Evolutionary conservation across 2,329 filamentous ascomycete species (phyloP), one percentile per base, ranked within the genome.

Genomic region (Cercospora sp.): DNA sequence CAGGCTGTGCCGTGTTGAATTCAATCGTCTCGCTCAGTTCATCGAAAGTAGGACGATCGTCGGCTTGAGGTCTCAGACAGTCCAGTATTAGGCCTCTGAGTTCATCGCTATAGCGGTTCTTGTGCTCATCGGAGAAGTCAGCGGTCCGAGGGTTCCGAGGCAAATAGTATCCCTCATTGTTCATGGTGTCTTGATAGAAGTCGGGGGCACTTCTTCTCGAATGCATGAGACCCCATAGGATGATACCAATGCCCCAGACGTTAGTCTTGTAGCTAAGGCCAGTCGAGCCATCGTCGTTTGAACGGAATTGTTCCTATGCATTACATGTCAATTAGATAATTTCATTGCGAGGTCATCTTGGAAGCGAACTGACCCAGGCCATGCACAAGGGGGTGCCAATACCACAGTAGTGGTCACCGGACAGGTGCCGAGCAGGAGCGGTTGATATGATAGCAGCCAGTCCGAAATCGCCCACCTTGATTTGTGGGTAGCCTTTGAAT

Each of bases 191-290:
- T 18, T 13, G n/a, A 31, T 64, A 64, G n/a, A 64, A 12, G 12
- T 33, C 26, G 16, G 6, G 10, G 16, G 20, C 60, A n/a, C n/a
- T 18, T 4, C 23, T 28, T 48, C 60, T 48, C 28, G 60, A 63
- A n/a, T 60, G 30, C n/a, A 68, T 45, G 12, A 68, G 45, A 3
- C 40, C 20, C 66, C 66, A 68, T 12, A 68, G 7, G 3, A 61
- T 9, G n/a, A 68, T 60, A 8, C 66, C 66, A 10, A 62, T 64
- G n/a, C 61, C 66, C 66, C 61, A 68, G 16, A 68, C 66, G 23
- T 68, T 68, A 8, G 66, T 68, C n/a, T 64, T 60, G 10, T 8
- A 30, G 23, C 55, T 23, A 5, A 64, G 13, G 1, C 30, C 31
- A 20, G 18, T 5, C 5, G 10, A 13, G 18, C 30, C 57, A 31